phyloP scores from a whole-genome alignment of 116 monocot genomes.

The Phalaenopsis hybrid region DNA sequence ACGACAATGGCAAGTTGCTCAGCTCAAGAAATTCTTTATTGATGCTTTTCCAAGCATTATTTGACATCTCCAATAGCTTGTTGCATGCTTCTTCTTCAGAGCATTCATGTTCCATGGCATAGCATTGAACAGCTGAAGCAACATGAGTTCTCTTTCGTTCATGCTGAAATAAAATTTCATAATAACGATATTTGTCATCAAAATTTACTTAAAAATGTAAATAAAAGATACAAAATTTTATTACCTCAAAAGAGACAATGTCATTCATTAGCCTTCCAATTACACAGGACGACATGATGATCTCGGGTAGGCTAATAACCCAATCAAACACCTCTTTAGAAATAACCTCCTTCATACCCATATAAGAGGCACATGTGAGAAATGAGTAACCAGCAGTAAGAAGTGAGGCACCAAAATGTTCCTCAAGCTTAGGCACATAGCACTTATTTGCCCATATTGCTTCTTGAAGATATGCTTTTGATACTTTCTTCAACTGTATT shows the following conservation, averaged over 20 bases:
- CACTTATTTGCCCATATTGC: constrained; percentile 5
- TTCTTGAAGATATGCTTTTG: constrained; percentile 12
- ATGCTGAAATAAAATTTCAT: constrained; percentile 3
- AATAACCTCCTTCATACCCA: constrained; percentile 5
- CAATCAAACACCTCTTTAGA: constrained; percentile 18
- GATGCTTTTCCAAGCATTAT: constrained; percentile 25
- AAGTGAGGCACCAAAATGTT: constrained; percentile 7
- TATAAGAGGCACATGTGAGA: constrained; percentile 12
- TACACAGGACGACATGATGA: neutral
- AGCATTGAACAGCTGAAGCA: constrained; percentile 14
- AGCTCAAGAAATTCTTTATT: constrained; percentile 3
- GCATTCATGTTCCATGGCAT: constrained; percentile 19
- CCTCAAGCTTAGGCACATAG: constrained; percentile 14
- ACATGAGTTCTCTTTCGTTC: constrained; percentile 18
- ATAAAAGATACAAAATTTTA: neutral
- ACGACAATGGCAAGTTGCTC: neutral
- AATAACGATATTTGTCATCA: neutral
- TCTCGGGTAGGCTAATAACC: constrained; percentile 5
- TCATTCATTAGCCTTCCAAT: constrained; percentile 18
- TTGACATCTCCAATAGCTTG: neutral
- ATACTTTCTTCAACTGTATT: constrained; percentile 10
- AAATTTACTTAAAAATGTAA: neutral
- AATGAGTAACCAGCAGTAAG: neutral
- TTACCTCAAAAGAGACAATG: constrained; percentile 18
- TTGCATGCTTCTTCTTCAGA: constrained; percentile 13